phyloP scores from a whole-genome alignment of 768 basidiomycete species.

The Kwoniella bestiolae region DNA sequence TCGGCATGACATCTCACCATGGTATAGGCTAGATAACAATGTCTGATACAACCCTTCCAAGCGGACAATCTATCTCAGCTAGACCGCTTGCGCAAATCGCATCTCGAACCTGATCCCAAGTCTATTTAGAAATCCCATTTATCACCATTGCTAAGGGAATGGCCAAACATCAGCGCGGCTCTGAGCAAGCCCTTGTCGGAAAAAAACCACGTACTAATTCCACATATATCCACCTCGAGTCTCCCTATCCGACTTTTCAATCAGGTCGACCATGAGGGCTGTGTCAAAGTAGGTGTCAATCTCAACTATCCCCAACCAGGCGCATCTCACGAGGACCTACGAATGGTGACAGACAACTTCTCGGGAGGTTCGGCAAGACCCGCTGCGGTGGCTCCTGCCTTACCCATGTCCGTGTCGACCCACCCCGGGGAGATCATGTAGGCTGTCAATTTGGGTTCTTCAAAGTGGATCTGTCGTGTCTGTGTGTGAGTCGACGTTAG shows the following conservation, averaged over 20 bases:
- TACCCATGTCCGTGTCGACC: conserved; percentile 1
- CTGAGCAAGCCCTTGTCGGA: too few species aligned
- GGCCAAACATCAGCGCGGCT: neutral
- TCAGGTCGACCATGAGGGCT: conserved; percentile 19
- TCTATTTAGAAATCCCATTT: neutral
- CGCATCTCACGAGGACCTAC: neutral
- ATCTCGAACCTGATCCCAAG: too few species aligned
- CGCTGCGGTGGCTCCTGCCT: neutral
- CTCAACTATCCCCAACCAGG: neutral
- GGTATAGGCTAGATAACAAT: too few species aligned
- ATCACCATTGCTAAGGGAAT: neutral
- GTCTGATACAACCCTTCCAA: neutral
- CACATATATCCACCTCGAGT: conserved; percentile 1
- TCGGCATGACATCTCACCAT: too few species aligned
- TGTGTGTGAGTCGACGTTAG: neutral
- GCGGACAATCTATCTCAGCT: neutral
- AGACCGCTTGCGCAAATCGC: too few species aligned
- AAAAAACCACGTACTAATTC: conserved; percentile 4
- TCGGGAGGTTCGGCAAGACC: neutral
- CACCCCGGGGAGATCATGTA: conserved; percentile 11
- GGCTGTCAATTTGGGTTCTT: conserved; percentile 6
- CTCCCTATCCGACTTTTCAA: conserved; percentile 7
- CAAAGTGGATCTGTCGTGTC: conserved; percentile 9
- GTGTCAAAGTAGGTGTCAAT: neutral
- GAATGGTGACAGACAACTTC: neutral